phyloP scores from a whole-genome alignment of 2,329 filamentous ascomycete species.

The Lanzia echinophila region DNA sequence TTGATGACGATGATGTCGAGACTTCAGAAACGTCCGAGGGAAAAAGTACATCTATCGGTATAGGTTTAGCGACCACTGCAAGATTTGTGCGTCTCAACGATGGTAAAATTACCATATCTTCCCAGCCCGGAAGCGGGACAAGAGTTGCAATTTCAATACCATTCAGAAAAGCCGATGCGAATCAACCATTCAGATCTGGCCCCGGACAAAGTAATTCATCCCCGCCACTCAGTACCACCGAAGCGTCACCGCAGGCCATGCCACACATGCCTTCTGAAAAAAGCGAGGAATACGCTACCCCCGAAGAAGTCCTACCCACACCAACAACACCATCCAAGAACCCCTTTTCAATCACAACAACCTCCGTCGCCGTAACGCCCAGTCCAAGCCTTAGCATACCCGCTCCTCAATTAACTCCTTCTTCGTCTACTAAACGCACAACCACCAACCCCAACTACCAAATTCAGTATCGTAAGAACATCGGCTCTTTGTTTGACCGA shows the following conservation, averaged over 20 bases:
- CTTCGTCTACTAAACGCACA: background rate
- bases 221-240: background rate
- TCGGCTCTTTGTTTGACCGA: too few relatives aligned
- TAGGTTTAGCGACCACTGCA: slow-evolving; percentile 21
- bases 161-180: slow-evolving; percentile 14
- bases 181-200: background rate
- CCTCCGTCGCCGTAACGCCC: background rate
- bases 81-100: slow-evolving; percentile 20
- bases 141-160: slow-evolving; percentile 21
- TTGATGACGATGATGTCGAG: slow-evolving; percentile 36
- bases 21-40: slow-evolving; percentile 5
- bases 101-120: slow-evolving; percentile 21
- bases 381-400: background rate
- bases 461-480: slow-evolving; percentile 22
- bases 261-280: background rate
- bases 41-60: slow-evolving; percentile 11
- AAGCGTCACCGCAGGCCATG: too few relatives aligned
- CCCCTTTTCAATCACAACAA: background rate
- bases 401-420: too few relatives aligned
- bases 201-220: too few relatives aligned
- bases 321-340: background rate
- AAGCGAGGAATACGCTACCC: background rate
- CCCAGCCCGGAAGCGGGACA: slow-evolving; percentile 14
- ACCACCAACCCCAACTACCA: slow-evolving; percentile 6
- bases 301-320: background rate